Base-by-base conservation (phyloP, 2,329 filamentous ascomycete genomes). In the Chaetomium strumarium region DNA sequence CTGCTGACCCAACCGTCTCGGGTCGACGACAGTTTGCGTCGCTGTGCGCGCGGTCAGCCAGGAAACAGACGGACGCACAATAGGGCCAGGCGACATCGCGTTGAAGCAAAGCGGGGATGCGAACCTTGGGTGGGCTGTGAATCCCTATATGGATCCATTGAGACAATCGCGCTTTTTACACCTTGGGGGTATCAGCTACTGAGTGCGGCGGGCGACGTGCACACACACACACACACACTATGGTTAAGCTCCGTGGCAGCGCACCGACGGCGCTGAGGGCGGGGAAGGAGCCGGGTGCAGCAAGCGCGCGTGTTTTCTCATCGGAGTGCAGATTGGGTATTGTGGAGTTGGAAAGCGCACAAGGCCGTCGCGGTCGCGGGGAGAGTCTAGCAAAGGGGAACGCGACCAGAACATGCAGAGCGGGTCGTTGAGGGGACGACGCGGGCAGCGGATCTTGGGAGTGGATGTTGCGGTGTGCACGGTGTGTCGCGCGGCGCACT, bases 1-100 rank as follows among this genome's bases (percentile, higher is more conserved):
- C 68, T 89, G 86, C 66, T 85, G 78, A 51, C 90, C 90, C 56
- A 88, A 68, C 50, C 90, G 84, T 57, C 90, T 82, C 38, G 90
- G 89, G 67, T 96, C 90, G 59, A 90, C 74, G 63, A 87, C 82
- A 66, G 83, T 84, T 67, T 95, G 90, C 14, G 90, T 95, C 51
- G 85, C 84, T 82, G 59, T 20, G 17, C 20, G 39, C 31, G 30
- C 20, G 24, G 20, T 40, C 29, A 42, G 55, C 46, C 46, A 55
- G 37, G 44, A 16, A 12, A 37, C 16, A 45, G 17, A 19, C 14
- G 10, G 33, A 34, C 6, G 29, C 29, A 42, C 17, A 37, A 40
- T 8, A 13, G 31, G 12, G 14, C 29, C 44, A 16, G 17, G 37
- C 37, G n/a, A 2, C 36, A 36, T 34, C 40, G 37, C 29, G 51